Evolutionary conservation across 2,329 filamentous ascomycete species (phyloP).

Genomic region (Parasarocladium wereldwijsianum): DNA sequence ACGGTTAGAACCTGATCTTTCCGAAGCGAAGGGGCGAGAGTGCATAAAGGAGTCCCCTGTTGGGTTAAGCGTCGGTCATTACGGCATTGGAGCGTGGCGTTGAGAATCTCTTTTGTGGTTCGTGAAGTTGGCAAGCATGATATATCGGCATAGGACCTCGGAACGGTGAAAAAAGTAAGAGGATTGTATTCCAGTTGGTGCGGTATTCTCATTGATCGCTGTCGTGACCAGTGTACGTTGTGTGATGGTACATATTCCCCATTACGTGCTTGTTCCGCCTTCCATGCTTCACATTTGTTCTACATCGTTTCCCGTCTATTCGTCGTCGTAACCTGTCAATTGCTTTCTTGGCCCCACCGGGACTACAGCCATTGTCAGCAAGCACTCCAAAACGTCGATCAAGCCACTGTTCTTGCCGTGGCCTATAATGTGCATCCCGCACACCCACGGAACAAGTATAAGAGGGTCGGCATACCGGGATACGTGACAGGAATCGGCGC

Average conservation of each 20-base stretch:
- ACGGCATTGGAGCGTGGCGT: too few species aligned
- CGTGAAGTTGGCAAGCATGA: too few species aligned
- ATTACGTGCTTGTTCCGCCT: slow-evolving; percentile 4
- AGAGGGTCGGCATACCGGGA: slow-evolving; percentile 82
- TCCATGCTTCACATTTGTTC: slow-evolving; percentile 7
- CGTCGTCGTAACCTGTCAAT: slow-evolving; percentile 46
- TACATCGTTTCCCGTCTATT: slow-evolving; percentile 13
- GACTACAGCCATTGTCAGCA: slow-evolving; percentile 22
- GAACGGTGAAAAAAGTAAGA: too few species aligned
- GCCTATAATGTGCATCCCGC: neutral
- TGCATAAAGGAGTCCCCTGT: too few species aligned
- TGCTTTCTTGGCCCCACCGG: slow-evolving; percentile 44
- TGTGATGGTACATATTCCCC: slow-evolving; percentile 5
- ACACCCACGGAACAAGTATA: too few species aligned
- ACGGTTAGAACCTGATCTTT: slow-evolving; percentile 31
- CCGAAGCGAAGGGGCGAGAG: too few species aligned
- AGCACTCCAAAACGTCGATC: slow-evolving; percentile 1
- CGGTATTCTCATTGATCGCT: too few species aligned
- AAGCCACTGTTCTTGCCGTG: neutral
- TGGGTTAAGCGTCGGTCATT: too few species aligned
- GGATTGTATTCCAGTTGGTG: too few species aligned
- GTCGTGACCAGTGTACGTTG: too few species aligned
- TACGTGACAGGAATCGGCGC: slow-evolving; percentile 75
- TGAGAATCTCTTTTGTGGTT: too few species aligned
- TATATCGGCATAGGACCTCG: too few species aligned